Evolutionary conservation across 331 rosid genomes (phyloP), one percentile per base, ranked within the genome.

Genomic region (Rosa hybrid): DNA sequence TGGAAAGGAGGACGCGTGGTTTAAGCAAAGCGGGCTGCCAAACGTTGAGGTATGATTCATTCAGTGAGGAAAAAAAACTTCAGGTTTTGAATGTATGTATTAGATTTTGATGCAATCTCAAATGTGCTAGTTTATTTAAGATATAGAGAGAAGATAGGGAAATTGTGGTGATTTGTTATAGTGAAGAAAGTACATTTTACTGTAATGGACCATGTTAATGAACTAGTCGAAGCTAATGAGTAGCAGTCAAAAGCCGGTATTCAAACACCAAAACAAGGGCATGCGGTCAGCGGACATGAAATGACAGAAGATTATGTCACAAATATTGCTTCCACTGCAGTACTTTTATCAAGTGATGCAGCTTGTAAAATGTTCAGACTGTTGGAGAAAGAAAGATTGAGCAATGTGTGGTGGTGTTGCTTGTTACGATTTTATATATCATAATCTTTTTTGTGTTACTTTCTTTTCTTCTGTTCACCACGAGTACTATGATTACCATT

Each of bases 1-100:
- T 87, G 99, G 99, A 4, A 93, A 85, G 80, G 98, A 96, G 82
- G 98, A 96, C 0, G 99, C 97, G 0, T 96, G 99, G 99, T 96
- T 96, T 69, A 96, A 93, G 84, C 84, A 44, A 53, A 76, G 74
- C 6, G 91, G 77, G 54, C 59, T 69, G 39, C 81, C 85, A 23
- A 78, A 77, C 7, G 81, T 84, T 70, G 92, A 91, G 96, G 96
- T 95, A 85, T 68, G 89, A 39, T 72, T 84, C 16, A 20, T 72
- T 86, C 17, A 10, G 2, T 44, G 56, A 18, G 27, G n/a, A 57
- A 2, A 20, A 4, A 56, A 2, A 20, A 4, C 10, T 56, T 20
- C 12, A 12, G 25, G 25, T 56, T 56, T 56, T 8, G 23, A 56
- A 56, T 54, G 60, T 18, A 51, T 53, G 21, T 53, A 18, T 17